A percentile compares a stretch with the other conserved stretches of the same genome.
Evolutionary conservation across 139 green algal genomes (phyloP).

Genomic region (Picochlorum sp.): DNA sequence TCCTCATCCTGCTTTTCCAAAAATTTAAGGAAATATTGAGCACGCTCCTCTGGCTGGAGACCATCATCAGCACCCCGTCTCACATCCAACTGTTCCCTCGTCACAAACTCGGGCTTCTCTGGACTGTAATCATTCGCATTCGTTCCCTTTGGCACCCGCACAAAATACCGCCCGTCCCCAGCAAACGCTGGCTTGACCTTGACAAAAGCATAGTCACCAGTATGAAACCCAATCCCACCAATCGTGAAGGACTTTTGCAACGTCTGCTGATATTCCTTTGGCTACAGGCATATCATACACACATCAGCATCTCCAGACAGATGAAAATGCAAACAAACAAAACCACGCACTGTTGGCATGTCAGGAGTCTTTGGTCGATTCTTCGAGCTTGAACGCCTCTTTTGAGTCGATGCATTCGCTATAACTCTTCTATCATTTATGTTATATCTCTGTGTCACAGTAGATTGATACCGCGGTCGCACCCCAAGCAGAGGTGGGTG

Average conservation of each 20-base stretch:
- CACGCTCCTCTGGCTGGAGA: neutral
- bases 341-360: too few relatives aligned
- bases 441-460: too few relatives aligned
- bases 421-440: too few relatives aligned
- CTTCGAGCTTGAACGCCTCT: too few relatives aligned
- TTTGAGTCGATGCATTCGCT: too few relatives aligned
- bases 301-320: too few relatives aligned
- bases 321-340: too few relatives aligned
- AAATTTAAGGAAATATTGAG: slow-evolving; percentile 8
- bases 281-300: slow-evolving; percentile 1
- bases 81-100: slow-evolving; percentile 1
- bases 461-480: too few relatives aligned
- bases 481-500: too few relatives aligned
- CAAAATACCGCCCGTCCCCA: slow-evolving; percentile 79
- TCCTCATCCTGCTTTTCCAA: slow-evolving; percentile 1
- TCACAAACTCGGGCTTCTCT: slow-evolving; percentile 1
- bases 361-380: too few relatives aligned
- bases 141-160: slow-evolving; percentile 44
- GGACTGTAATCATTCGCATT: slow-evolving; percentile 11
- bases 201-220: slow-evolving; percentile 58
- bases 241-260: slow-evolving; percentile 64
- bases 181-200: slow-evolving; percentile 65
- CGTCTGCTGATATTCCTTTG: slow-evolving; percentile 60
- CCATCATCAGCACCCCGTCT: neutral
- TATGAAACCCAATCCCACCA: slow-evolving; percentile 66